A percentile compares a stretch with the other conserved stretches of the same genome.
Evolutionary conservation across 2,329 filamentous ascomycete genomes (phyloP).

Genomic region (Blastomyces parvus): DNA sequence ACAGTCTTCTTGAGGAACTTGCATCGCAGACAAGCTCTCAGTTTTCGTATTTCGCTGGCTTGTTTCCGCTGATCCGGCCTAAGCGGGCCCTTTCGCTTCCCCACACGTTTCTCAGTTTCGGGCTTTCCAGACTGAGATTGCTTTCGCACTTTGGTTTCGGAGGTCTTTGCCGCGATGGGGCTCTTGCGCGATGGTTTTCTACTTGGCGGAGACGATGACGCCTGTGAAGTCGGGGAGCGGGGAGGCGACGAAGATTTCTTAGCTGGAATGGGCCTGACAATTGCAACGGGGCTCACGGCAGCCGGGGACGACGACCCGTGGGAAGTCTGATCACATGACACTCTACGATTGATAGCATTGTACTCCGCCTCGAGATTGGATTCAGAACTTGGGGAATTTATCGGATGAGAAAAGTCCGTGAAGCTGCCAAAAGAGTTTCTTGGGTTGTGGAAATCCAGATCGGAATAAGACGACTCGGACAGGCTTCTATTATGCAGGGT

Average conservation of each 20-base stretch:
- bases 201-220: slow-evolving; percentile 52
- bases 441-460: slow-evolving; percentile 51
- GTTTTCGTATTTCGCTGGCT: slow-evolving; percentile 90
- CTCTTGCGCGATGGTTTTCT: slow-evolving; percentile 62
- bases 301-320: slow-evolving; percentile 36
- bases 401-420: slow-evolving; percentile 70
- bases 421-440: slow-evolving; percentile 66
- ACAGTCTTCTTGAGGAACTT: slow-evolving; percentile 96
- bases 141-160: slow-evolving; percentile 77
- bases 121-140: slow-evolving; percentile 63
- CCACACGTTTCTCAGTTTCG: slow-evolving; percentile 87
- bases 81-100: slow-evolving; percentile 78
- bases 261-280: slow-evolving; percentile 56
- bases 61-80: slow-evolving; percentile 91
- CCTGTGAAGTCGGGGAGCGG: slow-evolving; percentile 53
- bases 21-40: slow-evolving; percentile 86
- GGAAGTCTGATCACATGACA: slow-evolving; percentile 35
- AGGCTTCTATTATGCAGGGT: slow-evolving; percentile 79
- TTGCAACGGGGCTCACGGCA: slow-evolving; percentile 57
- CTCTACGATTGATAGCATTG: slow-evolving; percentile 31
- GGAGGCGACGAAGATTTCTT: slow-evolving; percentile 44
- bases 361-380: slow-evolving; percentile 53
- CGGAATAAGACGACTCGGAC: slow-evolving; percentile 74
- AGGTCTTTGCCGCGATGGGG: slow-evolving; percentile 66
- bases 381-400: slow-evolving; percentile 77